These are phyloP conservation scores for Dorcoceras hygrometricum DNA, from an alignment of 257 asterid species.

Conservation along the genomic window DNA sequence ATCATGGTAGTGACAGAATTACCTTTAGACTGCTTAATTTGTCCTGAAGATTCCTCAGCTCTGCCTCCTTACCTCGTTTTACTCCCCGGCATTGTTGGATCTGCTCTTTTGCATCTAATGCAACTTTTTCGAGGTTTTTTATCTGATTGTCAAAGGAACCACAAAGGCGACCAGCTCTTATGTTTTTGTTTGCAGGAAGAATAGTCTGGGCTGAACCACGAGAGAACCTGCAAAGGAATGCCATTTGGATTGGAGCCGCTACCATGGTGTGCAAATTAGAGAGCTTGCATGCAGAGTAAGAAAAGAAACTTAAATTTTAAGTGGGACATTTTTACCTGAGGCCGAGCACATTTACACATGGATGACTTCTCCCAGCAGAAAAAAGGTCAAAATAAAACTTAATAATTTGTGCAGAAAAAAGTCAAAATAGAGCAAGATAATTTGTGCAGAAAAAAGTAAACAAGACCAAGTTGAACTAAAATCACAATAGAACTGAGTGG, in stretches of 20 bases:
- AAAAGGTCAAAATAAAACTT: too few species aligned
- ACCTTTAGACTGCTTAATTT: conserved; percentile 50
- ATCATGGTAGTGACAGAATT: conserved; percentile 7
- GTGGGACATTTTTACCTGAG: too few species aligned
- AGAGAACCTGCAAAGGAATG: conserved; percentile 55
- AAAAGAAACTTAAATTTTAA: not conserved
- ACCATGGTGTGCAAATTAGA: conserved; percentile 24
- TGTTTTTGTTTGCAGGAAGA: conserved; percentile 71
- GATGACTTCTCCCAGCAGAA: too few species aligned
- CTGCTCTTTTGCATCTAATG: conserved; percentile 40
- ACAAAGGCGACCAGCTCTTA: conserved; percentile 72
- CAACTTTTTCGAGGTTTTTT: conserved; percentile 53
- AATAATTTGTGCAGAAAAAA: too few species aligned
- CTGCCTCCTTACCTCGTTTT: conserved; percentile 64
- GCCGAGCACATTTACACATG: too few species aligned
- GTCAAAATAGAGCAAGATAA: too few species aligned
- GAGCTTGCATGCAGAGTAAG: conserved; percentile 18
- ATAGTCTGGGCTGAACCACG: conserved; percentile 81
- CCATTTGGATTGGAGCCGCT: conserved; percentile 26
- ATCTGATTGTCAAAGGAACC: conserved; percentile 80
- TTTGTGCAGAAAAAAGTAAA: too few species aligned
- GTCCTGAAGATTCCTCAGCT: conserved; percentile 41
- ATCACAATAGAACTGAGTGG: too few species aligned
- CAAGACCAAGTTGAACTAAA: too few species aligned
- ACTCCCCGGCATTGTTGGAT: conserved; percentile 42